A percentile compares a stretch with the other conserved stretches of the same genome.
Conservation (phyloP, 257 asterid species). For the Voacanga thouarsii region DNA sequence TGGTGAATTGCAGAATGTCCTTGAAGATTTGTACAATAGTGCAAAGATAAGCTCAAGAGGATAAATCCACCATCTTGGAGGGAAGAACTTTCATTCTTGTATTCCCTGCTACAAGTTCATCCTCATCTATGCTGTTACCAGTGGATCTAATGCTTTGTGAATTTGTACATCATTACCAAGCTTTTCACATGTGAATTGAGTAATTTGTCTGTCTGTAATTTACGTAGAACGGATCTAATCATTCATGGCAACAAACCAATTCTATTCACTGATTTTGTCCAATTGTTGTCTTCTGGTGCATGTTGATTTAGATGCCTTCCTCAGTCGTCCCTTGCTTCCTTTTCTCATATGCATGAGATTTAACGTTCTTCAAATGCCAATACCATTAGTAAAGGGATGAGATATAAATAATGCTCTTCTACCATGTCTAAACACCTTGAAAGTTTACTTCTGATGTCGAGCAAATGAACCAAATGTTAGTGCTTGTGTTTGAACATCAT, state of each 20-base stretch:
- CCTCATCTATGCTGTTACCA: background rate
- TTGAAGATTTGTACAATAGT: conserved; percentile 56
- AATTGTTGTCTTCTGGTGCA: background rate
- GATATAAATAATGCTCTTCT: background rate
- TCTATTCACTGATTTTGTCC: background rate
- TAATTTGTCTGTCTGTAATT: background rate
- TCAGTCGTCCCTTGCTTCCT: background rate
- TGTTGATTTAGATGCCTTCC: too few relatives aligned
- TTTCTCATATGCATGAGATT: background rate
- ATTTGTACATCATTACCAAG: background rate
- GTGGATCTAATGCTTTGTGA: background rate
- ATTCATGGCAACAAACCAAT: background rate
- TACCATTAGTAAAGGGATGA: background rate
- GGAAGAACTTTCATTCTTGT: background rate
- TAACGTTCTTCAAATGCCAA: background rate
- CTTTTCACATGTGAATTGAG: background rate
- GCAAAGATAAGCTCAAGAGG: conserved; percentile 33
- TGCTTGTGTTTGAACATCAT: too few relatives aligned
- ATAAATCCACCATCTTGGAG: background rate
- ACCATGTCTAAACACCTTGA: background rate
- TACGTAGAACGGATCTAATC: background rate
- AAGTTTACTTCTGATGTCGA: background rate
- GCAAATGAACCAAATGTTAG: too few relatives aligned
- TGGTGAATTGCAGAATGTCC: conserved; percentile 44
- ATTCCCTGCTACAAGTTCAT: background rate